Evolutionary conservation across 768 basidiomycete genomes (phyloP).

Genomic region (Tulasnella sp.): DNA sequence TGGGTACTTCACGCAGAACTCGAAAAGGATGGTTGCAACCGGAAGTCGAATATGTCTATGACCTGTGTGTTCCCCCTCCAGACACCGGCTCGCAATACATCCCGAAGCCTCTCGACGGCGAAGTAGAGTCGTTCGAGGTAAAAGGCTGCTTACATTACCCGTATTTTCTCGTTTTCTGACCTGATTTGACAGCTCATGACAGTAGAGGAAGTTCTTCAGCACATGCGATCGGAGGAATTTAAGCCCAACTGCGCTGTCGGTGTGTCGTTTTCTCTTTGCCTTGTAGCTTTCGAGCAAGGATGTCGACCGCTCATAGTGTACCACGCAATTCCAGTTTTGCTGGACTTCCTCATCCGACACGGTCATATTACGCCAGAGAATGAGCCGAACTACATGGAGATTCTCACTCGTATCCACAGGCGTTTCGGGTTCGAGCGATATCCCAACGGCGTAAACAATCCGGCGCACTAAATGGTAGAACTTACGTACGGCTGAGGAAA

Average conservation of each 20-base stretch:
- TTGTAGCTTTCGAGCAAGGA: background rate
- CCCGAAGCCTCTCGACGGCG: constrained; percentile 76
- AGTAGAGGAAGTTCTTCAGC: constrained; percentile 47
- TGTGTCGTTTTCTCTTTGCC: constrained; percentile 26
- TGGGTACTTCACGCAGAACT: constrained; percentile 36
- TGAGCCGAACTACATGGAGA: constrained; percentile 72
- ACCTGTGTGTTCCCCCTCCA: constrained; percentile 54
- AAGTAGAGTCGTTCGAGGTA: constrained; percentile 90
- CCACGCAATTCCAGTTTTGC: constrained; percentile 41
- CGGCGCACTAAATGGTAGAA: no score
- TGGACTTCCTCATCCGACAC: constrained; percentile 83
- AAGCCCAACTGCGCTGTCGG: constrained; percentile 89
- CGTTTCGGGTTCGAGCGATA: constrained; percentile 32
- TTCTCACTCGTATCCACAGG: constrained; percentile 62
- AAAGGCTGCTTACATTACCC: constrained; percentile 16
- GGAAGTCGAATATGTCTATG: constrained; percentile 81
- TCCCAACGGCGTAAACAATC: no score
- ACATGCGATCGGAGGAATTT: constrained; percentile 62
- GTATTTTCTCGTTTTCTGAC: background rate
- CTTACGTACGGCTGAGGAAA: no score
- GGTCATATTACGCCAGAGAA: constrained; percentile 80
- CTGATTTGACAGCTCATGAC: constrained; percentile 44
- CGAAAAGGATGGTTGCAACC: constrained; percentile 71
- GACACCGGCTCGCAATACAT: constrained; percentile 31
- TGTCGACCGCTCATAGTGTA: background rate